Evolutionary conservation across 73 alveolate species (phyloP).

Genomic region (Paraurostyla sp.): DNA sequence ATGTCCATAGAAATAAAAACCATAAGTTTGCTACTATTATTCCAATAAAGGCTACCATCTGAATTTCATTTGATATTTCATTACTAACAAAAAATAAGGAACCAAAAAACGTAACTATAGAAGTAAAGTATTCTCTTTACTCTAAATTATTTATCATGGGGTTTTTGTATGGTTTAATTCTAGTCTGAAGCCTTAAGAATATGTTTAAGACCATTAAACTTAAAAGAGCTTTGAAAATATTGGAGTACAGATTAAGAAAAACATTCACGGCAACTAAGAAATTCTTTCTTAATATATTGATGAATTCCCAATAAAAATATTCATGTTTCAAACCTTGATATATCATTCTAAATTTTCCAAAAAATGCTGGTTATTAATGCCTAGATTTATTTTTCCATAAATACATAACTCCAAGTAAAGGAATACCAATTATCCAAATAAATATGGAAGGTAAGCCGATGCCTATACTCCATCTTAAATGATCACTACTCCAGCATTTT

Average conservation of each 20-base stretch:
- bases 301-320: conserved; percentile 66
- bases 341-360: neutral
- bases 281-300: conserved; percentile 56
- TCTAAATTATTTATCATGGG: neutral
- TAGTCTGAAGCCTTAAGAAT: neutral
- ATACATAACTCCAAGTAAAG: conserved; percentile 29
- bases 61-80: neutral
- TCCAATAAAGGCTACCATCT: neutral
- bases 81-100: neutral
- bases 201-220: neutral
- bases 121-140: neutral
- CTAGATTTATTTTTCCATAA: neutral
- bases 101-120: conserved; percentile 10
- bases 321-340: conserved; percentile 51
- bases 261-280: conserved; percentile 24
- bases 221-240: conserved; percentile 3
- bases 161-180: neutral
- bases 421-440: conserved; percentile 57
- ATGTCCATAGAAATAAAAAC: neutral
- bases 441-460: conserved; percentile 48
- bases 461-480: neutral
- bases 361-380: neutral
- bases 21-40: neutral
- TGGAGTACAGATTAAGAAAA: neutral
- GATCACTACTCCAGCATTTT: conserved; percentile 40